Conservation (phyloP, 331 rosid genomes). For the Quercus lobata region DNA sequence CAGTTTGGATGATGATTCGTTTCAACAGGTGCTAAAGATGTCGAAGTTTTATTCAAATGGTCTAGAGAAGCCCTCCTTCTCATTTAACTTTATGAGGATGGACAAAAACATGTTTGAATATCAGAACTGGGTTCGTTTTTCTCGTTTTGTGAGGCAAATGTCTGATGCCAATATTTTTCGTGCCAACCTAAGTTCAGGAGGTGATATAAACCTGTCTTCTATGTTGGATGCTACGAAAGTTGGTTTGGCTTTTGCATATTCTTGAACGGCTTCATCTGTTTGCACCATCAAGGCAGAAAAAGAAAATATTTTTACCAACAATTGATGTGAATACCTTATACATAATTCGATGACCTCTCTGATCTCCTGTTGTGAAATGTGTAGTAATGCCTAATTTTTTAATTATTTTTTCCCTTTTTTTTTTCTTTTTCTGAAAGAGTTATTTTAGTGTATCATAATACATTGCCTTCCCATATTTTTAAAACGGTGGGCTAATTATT, state of each 20-base stretch:
- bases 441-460: conserved; percentile 31
- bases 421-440: conserved; percentile 20
- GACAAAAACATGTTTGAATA: conserved; percentile 64
- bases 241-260: conserved; percentile 50
- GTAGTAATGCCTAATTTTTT: conserved; percentile 40
- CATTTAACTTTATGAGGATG: conserved; percentile 87
- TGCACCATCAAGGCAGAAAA: conserved; percentile 21
- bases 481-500: conserved; percentile 43
- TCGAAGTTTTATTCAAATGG: conserved; percentile 62
- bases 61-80: conserved; percentile 72
- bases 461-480: conserved; percentile 58
- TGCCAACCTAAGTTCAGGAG: conserved; percentile 61
- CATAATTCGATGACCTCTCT: conserved; percentile 14
- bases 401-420: conserved; percentile 25
- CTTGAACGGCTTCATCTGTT: conserved; percentile 19
- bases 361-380: conserved; percentile 37
- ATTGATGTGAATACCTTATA: conserved; percentile 23
- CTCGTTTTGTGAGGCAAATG: conserved; percentile 88
- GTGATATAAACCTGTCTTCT: conserved; percentile 37
- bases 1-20: conserved; percentile 48
- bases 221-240: conserved; percentile 33
- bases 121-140: conserved; percentile 69
- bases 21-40: conserved; percentile 72
- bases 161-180: conserved; percentile 59
- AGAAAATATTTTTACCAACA: conserved; percentile 11